Base-by-base conservation (phyloP, 1,284 basidiomycete species). In the Phellopilus nigrolimitatus region DNA sequence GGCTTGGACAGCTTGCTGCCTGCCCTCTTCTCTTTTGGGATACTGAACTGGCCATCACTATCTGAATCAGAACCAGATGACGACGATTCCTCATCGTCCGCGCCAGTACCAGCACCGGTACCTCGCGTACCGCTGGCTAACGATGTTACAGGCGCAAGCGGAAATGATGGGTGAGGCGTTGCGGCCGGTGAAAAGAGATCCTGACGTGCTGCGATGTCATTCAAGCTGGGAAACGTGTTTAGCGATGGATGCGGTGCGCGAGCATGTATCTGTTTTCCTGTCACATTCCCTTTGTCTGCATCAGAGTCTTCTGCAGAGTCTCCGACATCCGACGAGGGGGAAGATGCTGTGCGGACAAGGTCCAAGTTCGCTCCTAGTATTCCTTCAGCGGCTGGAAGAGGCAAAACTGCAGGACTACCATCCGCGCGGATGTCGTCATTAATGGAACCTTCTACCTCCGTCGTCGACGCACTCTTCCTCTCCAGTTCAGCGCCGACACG, bases 1-100 rank as follows among this genome's bases (percentile, higher is more conserved):
- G 31, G 22, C 7, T 28, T 44, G 21, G 49, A 24, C 13, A 24
- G 10, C 17, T 37, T 34, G 24, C 62, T 63, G 2, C 83, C 82
- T 27, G 83, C 83, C 53, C 71, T 68, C 54, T 78, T 72, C 15
- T 69, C 68, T 57, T 66, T 71, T 31, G 84, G 84, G 40, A 86
- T 84, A 62, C 84, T 80, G 13, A 73, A 79, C 46, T 62, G 57
- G 27, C 63, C 56, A 5, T 73, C 75, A 13, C 68, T 71, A 44
- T 74, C 72, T 15, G 68, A 66, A 39, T 65, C 68, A 10, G 74
- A 72, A 9, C 65, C 69, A 27, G 62, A 64, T 15, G 66, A 68
- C 67, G 73, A 43, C 65, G 60, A 61, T 9, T 62, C 61, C 2
- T 61, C 60, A 3, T 62, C 73, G 8, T 67, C 63, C 15, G 70